Conservation (phyloP, 495 filamentous ascomycete genomes). For the Penicillium malachiteum region DNA sequence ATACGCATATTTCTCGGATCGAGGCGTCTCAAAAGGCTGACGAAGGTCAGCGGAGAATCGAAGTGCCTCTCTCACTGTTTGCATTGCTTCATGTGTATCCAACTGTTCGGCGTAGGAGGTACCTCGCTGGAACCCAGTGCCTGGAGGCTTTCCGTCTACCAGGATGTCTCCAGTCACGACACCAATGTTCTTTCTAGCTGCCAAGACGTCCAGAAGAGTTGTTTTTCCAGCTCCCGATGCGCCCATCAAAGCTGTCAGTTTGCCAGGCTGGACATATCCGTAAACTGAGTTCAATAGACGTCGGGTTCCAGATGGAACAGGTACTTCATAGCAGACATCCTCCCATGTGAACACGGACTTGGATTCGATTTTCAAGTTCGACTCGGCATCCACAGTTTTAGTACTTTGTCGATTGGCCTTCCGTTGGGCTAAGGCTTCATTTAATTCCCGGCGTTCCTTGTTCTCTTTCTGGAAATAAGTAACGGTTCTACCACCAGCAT, state of each 20-base stretch:
- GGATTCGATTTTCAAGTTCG: slow-evolving; percentile 64
- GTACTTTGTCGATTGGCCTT: slow-evolving; percentile 49
- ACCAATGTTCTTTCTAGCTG: slow-evolving; percentile 73
- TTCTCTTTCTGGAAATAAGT: slow-evolving; percentile 74
- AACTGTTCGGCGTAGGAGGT: slow-evolving; percentile 82
- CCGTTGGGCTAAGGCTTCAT: slow-evolving; percentile 60
- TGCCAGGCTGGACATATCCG: slow-evolving; percentile 76
- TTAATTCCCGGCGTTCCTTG: slow-evolving; percentile 66
- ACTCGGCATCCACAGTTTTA: slow-evolving; percentile 46
- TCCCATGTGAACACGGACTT: slow-evolving; percentile 53
- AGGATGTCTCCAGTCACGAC: slow-evolving; percentile 72
- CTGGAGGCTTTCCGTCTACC: slow-evolving; percentile 67
- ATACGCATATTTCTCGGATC: slow-evolving; percentile 75
- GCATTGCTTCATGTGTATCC: slow-evolving; percentile 74
- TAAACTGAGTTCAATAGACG: slow-evolving; percentile 69
- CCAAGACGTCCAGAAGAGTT: slow-evolving; percentile 76
- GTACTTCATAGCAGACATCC: slow-evolving; percentile 62
- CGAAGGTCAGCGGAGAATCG: slow-evolving; percentile 80
- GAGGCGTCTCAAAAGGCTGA: slow-evolving; percentile 67
- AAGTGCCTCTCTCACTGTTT: slow-evolving; percentile 81
- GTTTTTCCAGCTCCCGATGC: slow-evolving; percentile 87
- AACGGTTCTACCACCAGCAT: slow-evolving; percentile 72
- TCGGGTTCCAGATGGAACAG: slow-evolving; percentile 64
- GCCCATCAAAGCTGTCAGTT: slow-evolving; percentile 81
- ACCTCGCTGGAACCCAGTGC: slow-evolving; percentile 72